These are phyloP conservation scores for Cystobasidium sp. DNA, from an alignment of 1,284 basidiomycete genomes.

Conservation along the genomic window DNA sequence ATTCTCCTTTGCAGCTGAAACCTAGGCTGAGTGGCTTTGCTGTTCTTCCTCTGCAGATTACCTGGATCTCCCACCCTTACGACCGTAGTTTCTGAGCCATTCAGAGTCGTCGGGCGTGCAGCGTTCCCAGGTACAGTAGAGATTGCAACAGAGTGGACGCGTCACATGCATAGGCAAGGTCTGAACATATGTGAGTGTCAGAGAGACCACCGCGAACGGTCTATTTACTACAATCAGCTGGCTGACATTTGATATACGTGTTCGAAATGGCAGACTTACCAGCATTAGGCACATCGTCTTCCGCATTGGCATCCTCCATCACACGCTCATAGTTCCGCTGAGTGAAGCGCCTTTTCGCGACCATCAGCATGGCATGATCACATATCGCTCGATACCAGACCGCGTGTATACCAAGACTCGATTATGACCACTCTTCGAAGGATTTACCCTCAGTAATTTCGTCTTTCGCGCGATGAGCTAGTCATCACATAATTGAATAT, in stretches of 20 bases:
- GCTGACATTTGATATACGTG: background rate
- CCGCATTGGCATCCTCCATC: background rate
- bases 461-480: background rate
- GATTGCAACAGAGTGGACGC: slow-evolving; percentile 61
- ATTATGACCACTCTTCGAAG: no score
- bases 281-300: slow-evolving; percentile 12
- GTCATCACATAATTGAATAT: background rate
- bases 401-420: no score
- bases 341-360: background rate
- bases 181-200: slow-evolving; percentile 65
- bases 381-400: no score
- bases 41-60: slow-evolving; percentile 9
- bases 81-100: slow-evolving; percentile 69
- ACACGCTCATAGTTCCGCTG: background rate
- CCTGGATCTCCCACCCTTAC: slow-evolving; percentile 62
- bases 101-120: slow-evolving; percentile 72
- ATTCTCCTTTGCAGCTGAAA: background rate
- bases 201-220: background rate
- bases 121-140: slow-evolving; percentile 68
- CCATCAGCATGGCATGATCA: background rate
- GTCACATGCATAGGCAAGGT: slow-evolving; percentile 75
- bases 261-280: slow-evolving; percentile 26
- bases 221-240: background rate
- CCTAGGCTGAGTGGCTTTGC: no score
- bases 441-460: no score